These are phyloP conservation scores for Lachancea nothofagi DNA, from an alignment of 805 yeast species.

Conservation along the genomic window DNA sequence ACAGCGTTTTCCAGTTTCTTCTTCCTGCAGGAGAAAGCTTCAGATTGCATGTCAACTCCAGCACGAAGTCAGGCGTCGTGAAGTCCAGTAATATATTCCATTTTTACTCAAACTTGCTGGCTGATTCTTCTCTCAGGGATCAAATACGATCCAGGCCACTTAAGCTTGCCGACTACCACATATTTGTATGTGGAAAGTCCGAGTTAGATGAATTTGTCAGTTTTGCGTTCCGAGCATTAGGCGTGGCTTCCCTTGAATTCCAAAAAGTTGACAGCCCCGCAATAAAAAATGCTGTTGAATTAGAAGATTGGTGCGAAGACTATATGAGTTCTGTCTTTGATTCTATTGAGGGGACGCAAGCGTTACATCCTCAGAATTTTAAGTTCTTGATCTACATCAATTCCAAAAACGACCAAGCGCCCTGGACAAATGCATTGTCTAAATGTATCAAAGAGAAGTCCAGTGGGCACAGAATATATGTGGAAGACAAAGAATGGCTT, in stretches of 20 bases:
- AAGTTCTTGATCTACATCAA: conserved; percentile 22
- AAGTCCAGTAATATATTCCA: conserved; percentile 46
- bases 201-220: conserved; percentile 23
- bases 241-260: conserved; percentile 12
- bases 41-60: conserved; percentile 26
- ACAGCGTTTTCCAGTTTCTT: conserved; percentile 47
- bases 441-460: not conserved
- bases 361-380: not conserved
- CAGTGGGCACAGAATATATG: conserved; percentile 10
- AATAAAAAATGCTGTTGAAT: not conserved
- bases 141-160: conserved; percentile 35
- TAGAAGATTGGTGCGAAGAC: not conserved
- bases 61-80: conserved; percentile 24
- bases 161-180: conserved; percentile 28
- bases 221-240: conserved; percentile 25
- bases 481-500: conserved; percentile 32
- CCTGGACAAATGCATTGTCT: not conserved
- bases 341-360: not conserved
- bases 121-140: conserved; percentile 28
- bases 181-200: conserved; percentile 35
- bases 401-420: conserved; percentile 10
- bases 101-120: conserved; percentile 38
- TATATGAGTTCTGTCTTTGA: not conserved
- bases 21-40: conserved; percentile 70
- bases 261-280: not conserved